These are phyloP conservation scores for Datura wrightii DNA, from an alignment of 257 asterid genomes.

Conservation along the genomic window DNA sequence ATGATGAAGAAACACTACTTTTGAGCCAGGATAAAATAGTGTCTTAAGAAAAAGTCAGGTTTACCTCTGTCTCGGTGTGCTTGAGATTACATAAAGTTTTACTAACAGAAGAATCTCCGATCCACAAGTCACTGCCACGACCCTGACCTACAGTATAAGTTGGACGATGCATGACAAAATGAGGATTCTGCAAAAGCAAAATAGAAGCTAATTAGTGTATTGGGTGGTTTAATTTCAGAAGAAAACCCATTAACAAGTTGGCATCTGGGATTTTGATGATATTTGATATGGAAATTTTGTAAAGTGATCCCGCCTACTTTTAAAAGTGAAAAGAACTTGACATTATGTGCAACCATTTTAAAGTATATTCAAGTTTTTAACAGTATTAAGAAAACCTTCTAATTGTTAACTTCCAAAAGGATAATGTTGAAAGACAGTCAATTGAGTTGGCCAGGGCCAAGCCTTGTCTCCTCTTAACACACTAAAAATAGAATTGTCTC, in stretches of 20 bases:
- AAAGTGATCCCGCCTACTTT: constrained; percentile 5
- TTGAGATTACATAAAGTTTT: constrained; percentile 73
- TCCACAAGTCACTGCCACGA: constrained; percentile 63
- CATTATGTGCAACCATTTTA: background rate
- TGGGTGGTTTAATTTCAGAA: constrained; percentile 16
- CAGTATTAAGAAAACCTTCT: constrained; percentile 1
- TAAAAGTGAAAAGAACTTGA: constrained; percentile 8
- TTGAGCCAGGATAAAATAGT: constrained; percentile 10
- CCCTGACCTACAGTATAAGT: constrained; percentile 61
- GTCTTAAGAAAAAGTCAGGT: background rate
- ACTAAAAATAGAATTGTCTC: background rate
- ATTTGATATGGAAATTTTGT: background rate
- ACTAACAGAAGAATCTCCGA: constrained; percentile 73
- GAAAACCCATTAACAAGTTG: constrained; percentile 25
- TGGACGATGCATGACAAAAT: constrained; percentile 63
- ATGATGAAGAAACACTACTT: background rate
- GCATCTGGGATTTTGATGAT: background rate
- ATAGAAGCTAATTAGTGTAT: background rate
- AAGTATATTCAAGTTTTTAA: background rate
- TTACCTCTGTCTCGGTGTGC: constrained; percentile 69
- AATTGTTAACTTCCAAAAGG: constrained; percentile 5
- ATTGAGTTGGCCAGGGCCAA: constrained; percentile 17
- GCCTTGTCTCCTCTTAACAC: background rate
- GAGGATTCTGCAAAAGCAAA: constrained; percentile 65
- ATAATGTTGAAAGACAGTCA: constrained; percentile 19